Evolutionary conservation across 2,329 filamentous ascomycete species (phyloP), one percentile per base, ranked within the genome.

Genomic region (Sporothrix sp.): DNA sequence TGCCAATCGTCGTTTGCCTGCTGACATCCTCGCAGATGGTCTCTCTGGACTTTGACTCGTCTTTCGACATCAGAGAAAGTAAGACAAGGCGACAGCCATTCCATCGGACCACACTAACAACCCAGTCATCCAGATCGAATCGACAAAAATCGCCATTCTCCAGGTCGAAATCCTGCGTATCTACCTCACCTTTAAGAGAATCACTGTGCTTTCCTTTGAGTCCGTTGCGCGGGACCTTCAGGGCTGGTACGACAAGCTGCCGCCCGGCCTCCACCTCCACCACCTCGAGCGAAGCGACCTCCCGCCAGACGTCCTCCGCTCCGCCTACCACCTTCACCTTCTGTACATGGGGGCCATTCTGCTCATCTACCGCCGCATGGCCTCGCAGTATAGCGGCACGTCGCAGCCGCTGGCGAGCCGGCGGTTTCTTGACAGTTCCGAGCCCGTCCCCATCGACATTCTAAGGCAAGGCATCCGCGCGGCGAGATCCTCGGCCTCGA

Each of bases 311-410:
- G 37, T 53, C 3, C 52, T 57, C 2, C 56, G 58, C 9, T 58
- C 62, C 3, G 56, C 62, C 9, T 62, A 57, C 45, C 59, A 65
- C 44, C 54, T 64, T 1, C 63, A 66, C 35, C 57, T 66, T 1
- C 57, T 66, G 1, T 62, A 66, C 35, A 54, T 63, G 4, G 63
- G 62, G 3, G 61, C 62, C 9, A 56, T 59, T 48, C 59, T 66
- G 28, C 58, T 66, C 1, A 53, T 65, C 2, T 65, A 66, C 43
- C 61, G 63, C 3, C 58, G 63, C 14, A 58, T 65, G 30, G 58
- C 56, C 1, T 58, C 60, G 4, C 61, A 64, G 37, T 58, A 58
- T 16, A 53, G 58, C 14, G 53, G 52, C 14, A 40, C 25, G 3
- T 30, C 38, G 7, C 18, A 43, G n/a, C 33, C 35, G 20, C 43